phyloP scores from a whole-genome alignment of 2,329 filamentous ascomycete genomes.

The Xylariaceae sp. region DNA sequence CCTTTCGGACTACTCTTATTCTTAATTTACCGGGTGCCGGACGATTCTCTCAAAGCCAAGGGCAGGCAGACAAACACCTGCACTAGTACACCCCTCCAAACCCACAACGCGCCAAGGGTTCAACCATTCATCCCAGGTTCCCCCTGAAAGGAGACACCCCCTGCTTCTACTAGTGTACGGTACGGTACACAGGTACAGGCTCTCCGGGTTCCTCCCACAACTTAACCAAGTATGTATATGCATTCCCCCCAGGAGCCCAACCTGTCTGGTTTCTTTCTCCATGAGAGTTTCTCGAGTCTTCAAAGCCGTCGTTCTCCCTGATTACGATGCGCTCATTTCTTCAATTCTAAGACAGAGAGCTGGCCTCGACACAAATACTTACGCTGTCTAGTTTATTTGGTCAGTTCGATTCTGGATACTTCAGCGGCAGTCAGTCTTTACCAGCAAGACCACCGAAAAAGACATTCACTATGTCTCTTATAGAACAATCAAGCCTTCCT shows the following conservation, averaged over 20 bases:
- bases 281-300: constrained; percentile 14
- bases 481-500: constrained; percentile 13
- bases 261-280: constrained; percentile 8
- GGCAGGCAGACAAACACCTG: constrained; percentile 23
- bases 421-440: not conserved
- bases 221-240: constrained; percentile 25
- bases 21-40: constrained; percentile 21
- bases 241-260: constrained; percentile 21
- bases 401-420: constrained; percentile 19
- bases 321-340: constrained; percentile 27
- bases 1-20: constrained; percentile 16
- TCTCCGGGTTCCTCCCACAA: constrained; percentile 1
- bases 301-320: constrained; percentile 16
- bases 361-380: constrained; percentile 31
- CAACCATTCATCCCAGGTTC: constrained; percentile 27
- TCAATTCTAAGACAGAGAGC: constrained; percentile 32
- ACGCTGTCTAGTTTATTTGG: constrained; percentile 30
- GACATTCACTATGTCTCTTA: constrained; percentile 20
- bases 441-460: not conserved
- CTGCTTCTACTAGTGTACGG: constrained; percentile 18
- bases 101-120: constrained; percentile 24
- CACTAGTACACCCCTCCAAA: constrained; percentile 24
- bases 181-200: constrained; percentile 23
- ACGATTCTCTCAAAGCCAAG: constrained; percentile 9
- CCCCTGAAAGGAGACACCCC: constrained; percentile 28